Base-by-base conservation (phyloP, 2,329 filamentous ascomycete genomes). In the Scedosporium minutisporum region DNA sequence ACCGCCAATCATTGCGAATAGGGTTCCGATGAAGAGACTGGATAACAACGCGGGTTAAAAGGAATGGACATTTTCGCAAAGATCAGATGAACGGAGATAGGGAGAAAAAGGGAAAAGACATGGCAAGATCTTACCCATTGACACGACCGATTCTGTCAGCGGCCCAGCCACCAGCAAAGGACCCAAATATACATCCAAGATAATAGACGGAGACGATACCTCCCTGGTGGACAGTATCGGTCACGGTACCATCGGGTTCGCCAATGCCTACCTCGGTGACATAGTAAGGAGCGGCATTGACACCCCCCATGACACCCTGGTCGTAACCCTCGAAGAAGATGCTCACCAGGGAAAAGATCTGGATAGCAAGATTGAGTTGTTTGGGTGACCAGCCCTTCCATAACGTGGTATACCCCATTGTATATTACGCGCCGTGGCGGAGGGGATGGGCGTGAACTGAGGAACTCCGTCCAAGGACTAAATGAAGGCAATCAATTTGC, bases 141-240 rank as follows among this genome's bases (percentile, higher is more conserved):
- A 59, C 81, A 33, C 81, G 78, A n/a, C 81, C 82, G 44, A 81
- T 75, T 21, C 74, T 75, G 66, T 84, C 81, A n/a, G 78, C 82
- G 21, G 78, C 69, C 76, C 77, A 78, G 42, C 74, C 79, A 10
- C 79, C 80, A 10, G 73, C 68, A 65, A 82, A 81, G 66, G 79
- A 81, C 12, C 78, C 80, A 61, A 78, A 76, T 63, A 82, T 79
- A 18, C 73, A 75, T 4, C 80, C 80, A 25, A 82, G 71, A 65
- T 82, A 82, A 66, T 83, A 82, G 2, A 80, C 73, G n/a, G 79
- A 78, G 18, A 80, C 78, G 57, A 82, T 76, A 44, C 80, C 80
- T 6, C 80, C 80, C 67, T 82, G 77, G 64, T 81, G 77, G 3
- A 76, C 75, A 12, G 75, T 74, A 66, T 79, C 70, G 10, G 79